Base-by-base conservation (phyloP, 1,284 basidiomycete genomes). In the Fistulina hepatica region DNA sequence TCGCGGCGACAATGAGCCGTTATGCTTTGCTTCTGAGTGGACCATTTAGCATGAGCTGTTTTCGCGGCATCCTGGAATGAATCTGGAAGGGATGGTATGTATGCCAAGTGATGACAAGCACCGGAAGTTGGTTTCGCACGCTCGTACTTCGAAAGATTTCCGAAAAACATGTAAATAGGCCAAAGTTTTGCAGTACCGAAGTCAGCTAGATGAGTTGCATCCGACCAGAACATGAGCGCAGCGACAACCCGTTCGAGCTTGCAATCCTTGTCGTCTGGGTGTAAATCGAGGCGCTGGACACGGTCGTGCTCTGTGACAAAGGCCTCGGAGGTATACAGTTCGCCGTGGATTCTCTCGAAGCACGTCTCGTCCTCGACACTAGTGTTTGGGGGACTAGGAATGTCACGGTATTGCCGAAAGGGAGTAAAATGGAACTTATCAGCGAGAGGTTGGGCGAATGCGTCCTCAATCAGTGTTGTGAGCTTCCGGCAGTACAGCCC, bases 81-180 rank as follows among this genome's bases (percentile, higher is more conserved):
- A 30, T 6, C 6, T 30, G 7, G 27, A 6, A 30, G 7, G 17
- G 27, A 12, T 30, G 37, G 36, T 5, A 52, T 41, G 28, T 52
- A 53, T 2, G 45, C 51, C 10, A 50, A 23, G 39, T 56, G 53
- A 28, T 57, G 49, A 15, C 34, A 40, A 1, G 49, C 40, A 31
- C 34, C 30, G 5, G 41, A 37, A 22, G 42, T 37, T 16, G 50
- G 46, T 36, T 51, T 41, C 8, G 35, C 28, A 2, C 48, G 41
- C 11, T 33, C 23, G 36, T 52, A 53, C 38, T 61, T 55, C n/a
- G 52, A 48, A 2, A 47, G 42, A 39, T 58, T 59, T 5, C 50
- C 52, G 33, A 56, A 49, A 8, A 41, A 47, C 7, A 55, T 22
- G 30, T 61, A 61, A 3, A 56, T 44, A 2, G 54, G 57, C 57